phyloP scores from a whole-genome alignment of 1,284 basidiomycete species.

The Takashimella koratensis region DNA sequence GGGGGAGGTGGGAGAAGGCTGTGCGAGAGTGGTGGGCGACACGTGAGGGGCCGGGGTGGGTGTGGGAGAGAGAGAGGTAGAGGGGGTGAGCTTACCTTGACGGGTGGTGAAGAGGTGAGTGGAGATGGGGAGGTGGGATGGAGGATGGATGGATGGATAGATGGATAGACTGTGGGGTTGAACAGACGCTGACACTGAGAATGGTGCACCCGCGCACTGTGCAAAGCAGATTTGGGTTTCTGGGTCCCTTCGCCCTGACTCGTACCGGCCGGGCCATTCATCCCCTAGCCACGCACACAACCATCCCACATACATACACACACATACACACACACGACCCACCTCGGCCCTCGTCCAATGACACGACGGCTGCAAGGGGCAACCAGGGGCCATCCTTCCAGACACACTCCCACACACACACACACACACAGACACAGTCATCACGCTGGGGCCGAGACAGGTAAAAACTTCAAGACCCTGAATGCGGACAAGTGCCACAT shows the following conservation, averaged over 20 bases:
- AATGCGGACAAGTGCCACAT: not conserved
- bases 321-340: not conserved
- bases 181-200: constrained; percentile 7
- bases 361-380: too few species aligned
- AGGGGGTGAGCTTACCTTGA: too few species aligned
- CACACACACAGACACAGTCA: not conserved
- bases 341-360: too few species aligned
- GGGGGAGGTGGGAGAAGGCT: too few species aligned
- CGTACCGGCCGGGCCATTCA: too few species aligned
- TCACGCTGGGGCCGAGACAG: not conserved
- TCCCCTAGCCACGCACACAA: not conserved
- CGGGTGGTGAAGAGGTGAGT: not conserved
- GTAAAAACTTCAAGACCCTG: too few species aligned
- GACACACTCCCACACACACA: not conserved
- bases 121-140: constrained; percentile 1
- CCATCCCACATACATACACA: not conserved
- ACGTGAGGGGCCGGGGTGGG: too few species aligned
- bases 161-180: constrained; percentile 3
- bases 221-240: too few species aligned
- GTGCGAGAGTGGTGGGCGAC: too few species aligned
- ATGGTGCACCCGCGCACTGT: not conserved
- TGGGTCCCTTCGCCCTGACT: too few species aligned
- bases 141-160: constrained; percentile 6
- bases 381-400: not conserved
- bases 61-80: too few species aligned